Evolutionary conservation across 805 yeast species (phyloP).

Genomic region (Saturnispora dispora): DNA sequence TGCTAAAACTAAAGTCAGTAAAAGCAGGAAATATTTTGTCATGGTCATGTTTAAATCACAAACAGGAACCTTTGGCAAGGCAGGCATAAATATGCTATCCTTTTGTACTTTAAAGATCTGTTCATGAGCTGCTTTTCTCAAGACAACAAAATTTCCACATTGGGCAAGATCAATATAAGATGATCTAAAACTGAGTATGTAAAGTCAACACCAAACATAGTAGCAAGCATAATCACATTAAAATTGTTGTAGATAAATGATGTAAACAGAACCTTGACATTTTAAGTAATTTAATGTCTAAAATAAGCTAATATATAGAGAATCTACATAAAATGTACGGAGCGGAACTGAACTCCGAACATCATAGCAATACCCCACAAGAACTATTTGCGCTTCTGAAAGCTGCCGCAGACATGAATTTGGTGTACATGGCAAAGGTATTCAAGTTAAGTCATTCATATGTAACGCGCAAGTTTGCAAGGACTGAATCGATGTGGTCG

Average conservation of each 20-base stretch:
- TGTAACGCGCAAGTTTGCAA: background rate
- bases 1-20: background rate
- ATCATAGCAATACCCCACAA: background rate
- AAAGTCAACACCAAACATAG: background rate
- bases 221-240: background rate
- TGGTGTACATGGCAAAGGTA: too few relatives aligned
- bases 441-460: too few relatives aligned
- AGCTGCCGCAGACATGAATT: too few relatives aligned
- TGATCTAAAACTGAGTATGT: background rate
- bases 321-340: background rate
- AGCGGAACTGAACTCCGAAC: background rate
- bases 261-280: too few relatives aligned
- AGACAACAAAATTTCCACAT: background rate
- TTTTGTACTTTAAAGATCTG: background rate
- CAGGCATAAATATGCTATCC: background rate
- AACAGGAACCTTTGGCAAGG: background rate
- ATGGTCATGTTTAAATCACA: background rate
- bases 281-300: too few relatives aligned
- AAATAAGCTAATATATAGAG: too few relatives aligned
- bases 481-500: background rate
- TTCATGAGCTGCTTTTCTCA: background rate
- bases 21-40: background rate
- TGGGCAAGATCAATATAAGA: background rate
- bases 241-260: too few relatives aligned
- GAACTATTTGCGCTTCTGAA: background rate